Percentiles rank a stretch among this genome's conserved stretches.
These are phyloP conservation scores for Trichosanthes truncata DNA, from an alignment of 306 rosid species.

Conservation along the genomic window DNA sequence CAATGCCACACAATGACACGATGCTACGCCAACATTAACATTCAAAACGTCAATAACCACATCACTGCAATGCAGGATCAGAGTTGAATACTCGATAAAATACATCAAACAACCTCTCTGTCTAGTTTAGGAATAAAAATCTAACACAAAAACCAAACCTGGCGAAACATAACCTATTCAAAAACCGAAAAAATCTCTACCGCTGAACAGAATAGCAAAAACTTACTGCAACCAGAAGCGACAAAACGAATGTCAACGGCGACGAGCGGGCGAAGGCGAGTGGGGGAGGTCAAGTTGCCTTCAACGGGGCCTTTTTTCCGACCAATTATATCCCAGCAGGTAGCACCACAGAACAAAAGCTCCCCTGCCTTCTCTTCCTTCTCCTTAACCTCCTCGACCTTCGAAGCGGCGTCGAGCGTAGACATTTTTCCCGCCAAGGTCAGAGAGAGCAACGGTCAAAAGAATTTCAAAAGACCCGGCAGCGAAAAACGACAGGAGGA, in stretches of 20 bases:
- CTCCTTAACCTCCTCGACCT: constrained; percentile 37
- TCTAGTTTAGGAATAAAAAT: neutral
- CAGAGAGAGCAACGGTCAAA: constrained; percentile 37
- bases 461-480: neutral
- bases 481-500: constrained; percentile 33
- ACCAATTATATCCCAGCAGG: constrained; percentile 78
- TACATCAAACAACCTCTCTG: neutral
- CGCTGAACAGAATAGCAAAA: neutral
- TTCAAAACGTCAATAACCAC: neutral
- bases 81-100: constrained; percentile 1
- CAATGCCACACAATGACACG: constrained; percentile 96
- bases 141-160: neutral
- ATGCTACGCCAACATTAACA: constrained; percentile 38
- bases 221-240: constrained; percentile 76
- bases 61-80: constrained; percentile 11
- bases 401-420: constrained; percentile 47
- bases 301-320: constrained; percentile 64
- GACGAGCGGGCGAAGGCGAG: constrained; percentile 83
- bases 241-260: constrained; percentile 64
- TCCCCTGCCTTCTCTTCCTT: constrained; percentile 52
- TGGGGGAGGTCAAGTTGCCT: constrained; percentile 71
- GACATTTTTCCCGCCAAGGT: constrained; percentile 68
- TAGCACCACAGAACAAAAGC: constrained; percentile 87
- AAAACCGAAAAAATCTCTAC: neutral
- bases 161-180: neutral